These are phyloP conservation scores for Suhomyces pyralidae DNA, from an alignment of 805 yeast species.

Conservation along the genomic window DNA sequence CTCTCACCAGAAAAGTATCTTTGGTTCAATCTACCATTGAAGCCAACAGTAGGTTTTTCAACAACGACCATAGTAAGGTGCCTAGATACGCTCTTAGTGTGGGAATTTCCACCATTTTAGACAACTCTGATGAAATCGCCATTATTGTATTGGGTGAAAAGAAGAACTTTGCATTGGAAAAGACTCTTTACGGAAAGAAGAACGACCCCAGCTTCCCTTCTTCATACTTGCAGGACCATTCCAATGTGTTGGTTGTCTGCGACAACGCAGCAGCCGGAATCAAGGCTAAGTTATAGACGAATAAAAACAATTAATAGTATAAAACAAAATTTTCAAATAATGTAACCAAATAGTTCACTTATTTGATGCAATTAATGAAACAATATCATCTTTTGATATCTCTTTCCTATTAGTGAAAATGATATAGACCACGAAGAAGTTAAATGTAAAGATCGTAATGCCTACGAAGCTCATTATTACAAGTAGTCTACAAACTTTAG, in stretches of 20 bases:
- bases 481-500: too few species aligned
- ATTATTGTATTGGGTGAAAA: conserved; percentile 49
- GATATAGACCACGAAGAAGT: too few species aligned
- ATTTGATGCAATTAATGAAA: too few species aligned
- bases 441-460: too few species aligned
- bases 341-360: too few species aligned
- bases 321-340: too few species aligned
- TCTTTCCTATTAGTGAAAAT: too few species aligned
- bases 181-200: conserved; percentile 39
- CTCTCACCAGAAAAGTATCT: conserved; percentile 45
- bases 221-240: conserved; percentile 47
- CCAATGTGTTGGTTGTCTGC: conserved; percentile 43
- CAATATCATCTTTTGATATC: too few species aligned
- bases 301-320: neutral
- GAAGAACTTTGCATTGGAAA: conserved; percentile 46
- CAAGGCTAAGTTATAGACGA: conserved; percentile 27
- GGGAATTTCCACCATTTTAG: conserved; percentile 56
- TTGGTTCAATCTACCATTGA: conserved; percentile 49
- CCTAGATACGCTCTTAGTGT: conserved; percentile 53
- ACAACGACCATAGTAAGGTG: conserved; percentile 43
- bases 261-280: conserved; percentile 48
- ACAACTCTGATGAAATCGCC: conserved; percentile 51
- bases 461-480: too few species aligned
- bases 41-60: conserved; percentile 55
- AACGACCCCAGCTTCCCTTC: conserved; percentile 46